These are phyloP conservation scores for Canavalia gladiata DNA, from an alignment of 306 rosid genomes.

Conservation along the genomic window DNA sequence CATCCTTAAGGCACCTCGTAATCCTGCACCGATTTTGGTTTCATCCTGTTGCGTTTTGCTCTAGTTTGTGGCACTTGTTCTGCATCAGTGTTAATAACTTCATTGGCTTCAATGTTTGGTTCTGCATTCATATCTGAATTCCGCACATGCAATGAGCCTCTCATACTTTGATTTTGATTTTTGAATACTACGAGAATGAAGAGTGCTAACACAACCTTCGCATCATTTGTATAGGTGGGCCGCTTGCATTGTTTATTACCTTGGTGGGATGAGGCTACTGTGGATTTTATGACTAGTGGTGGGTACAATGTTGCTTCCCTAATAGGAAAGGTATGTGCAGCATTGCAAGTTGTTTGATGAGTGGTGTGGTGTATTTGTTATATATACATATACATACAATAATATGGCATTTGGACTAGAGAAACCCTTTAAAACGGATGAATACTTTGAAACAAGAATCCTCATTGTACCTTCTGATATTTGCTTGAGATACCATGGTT, in stretches of 20 bases:
- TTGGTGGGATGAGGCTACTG: slow-evolving; percentile 92
- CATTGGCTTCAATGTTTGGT: too few relatives aligned
- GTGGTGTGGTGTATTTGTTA: neutral
- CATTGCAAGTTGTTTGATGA: slow-evolving; percentile 26
- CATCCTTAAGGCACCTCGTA: too few relatives aligned
- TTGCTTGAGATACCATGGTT: neutral
- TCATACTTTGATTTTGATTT: slow-evolving; percentile 21
- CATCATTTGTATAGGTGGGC: slow-evolving; percentile 62
- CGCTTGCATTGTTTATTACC: slow-evolving; percentile 90
- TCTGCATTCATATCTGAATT: too few relatives aligned
- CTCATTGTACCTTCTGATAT: neutral
- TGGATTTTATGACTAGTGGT: slow-evolving; percentile 85
- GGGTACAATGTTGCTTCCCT: slow-evolving; percentile 73
- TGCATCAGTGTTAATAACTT: too few relatives aligned
- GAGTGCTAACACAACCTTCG: slow-evolving; percentile 33
- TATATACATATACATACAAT: neutral
- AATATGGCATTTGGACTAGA: slow-evolving; percentile 9
- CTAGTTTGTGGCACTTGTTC: too few relatives aligned
- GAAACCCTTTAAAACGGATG: slow-evolving; percentile 22
- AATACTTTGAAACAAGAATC: slow-evolving; percentile 36
- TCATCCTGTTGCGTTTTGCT: too few relatives aligned
- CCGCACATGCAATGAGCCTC: neutral
- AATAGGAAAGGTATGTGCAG: slow-evolving; percentile 67
- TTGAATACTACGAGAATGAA: slow-evolving; percentile 33
- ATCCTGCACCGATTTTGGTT: too few relatives aligned